A percentile compares a stretch with the other conserved stretches of the same genome.
These are phyloP conservation scores for Lodderomyces beijingensis DNA, from an alignment of 1,139 yeast species.

Conservation along the genomic window DNA sequence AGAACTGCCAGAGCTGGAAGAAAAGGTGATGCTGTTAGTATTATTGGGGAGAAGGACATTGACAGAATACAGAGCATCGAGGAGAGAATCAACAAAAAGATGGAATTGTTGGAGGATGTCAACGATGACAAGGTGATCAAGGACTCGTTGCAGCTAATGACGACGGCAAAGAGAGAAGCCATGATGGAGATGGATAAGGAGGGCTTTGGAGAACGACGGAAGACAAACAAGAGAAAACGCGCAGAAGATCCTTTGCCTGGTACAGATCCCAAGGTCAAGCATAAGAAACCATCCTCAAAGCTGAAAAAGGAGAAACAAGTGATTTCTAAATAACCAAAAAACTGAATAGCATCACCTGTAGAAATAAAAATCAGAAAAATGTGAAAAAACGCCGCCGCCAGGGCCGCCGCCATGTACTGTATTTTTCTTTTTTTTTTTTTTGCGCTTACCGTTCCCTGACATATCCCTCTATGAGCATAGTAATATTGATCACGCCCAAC, in stretches of 20 bases:
- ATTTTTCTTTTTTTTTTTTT: neutral
- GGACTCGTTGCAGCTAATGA: constrained; percentile 61
- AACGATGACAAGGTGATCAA: constrained; percentile 75
- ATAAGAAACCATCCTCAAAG: no score
- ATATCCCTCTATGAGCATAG: constrained; percentile 37
- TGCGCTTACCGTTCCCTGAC: constrained; percentile 2
- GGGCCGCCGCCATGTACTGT: neutral
- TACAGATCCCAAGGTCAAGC: no score
- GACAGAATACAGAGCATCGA: constrained; percentile 81
- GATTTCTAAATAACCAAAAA: constrained; percentile 6
- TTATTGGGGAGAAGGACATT: constrained; percentile 84
- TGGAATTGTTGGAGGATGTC: constrained; percentile 66
- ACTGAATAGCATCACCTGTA: neutral
- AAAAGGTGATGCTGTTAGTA: constrained; percentile 49
- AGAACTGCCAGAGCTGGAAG: constrained; percentile 99
- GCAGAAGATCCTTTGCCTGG: no score
- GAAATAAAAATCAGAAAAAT: constrained; percentile 4
- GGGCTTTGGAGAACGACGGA: constrained; percentile 72
- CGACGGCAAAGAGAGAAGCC: constrained; percentile 86
- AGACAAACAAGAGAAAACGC: constrained; percentile 49
- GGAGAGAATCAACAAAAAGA: constrained; percentile 71
- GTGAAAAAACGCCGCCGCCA: constrained; percentile 1
- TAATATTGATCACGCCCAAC: constrained; percentile 41
- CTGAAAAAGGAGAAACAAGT: constrained; percentile 6
- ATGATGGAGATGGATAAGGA: constrained; percentile 91